Percentiles rank a stretch among this genome's conserved stretches.
phyloP scores from a whole-genome alignment of 345 rosid species.

The Melaleuca quinquenervia region DNA sequence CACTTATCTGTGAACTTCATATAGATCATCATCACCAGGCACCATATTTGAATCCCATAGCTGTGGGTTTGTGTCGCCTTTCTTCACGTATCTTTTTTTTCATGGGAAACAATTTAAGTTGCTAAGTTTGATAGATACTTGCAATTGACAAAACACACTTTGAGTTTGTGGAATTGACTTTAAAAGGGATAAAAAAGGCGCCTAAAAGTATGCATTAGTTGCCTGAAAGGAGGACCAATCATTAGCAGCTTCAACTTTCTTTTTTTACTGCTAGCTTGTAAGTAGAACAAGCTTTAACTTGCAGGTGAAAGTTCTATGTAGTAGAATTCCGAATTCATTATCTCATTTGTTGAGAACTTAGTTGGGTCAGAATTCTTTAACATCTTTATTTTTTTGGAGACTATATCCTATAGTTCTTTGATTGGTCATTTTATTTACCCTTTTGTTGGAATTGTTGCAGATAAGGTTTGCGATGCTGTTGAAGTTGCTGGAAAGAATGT shows the following conservation, averaged over 20 bases:
- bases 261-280: not conserved
- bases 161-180: not conserved
- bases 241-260: not conserved
- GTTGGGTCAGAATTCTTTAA: not conserved
- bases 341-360: not conserved
- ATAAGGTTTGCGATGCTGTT: constrained; percentile 81
- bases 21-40: not conserved
- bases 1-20: not conserved
- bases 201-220: not conserved
- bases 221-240: not conserved
- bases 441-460: constrained; percentile 10
- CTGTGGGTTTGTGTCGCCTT: not conserved
- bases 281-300: not conserved
- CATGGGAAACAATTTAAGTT: not conserved
- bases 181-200: not conserved
- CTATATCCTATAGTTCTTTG: not conserved
- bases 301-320: not conserved
- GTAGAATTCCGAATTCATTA: not conserved
- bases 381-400: not conserved
- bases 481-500: constrained; percentile 91
- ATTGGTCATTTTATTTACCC: not conserved
- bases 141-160: not conserved
- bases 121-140: not conserved
- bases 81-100: not conserved
- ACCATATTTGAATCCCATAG: not conserved